Base-by-base conservation (phyloP, 768 basidiomycete species). In the Collybia sordida region DNA sequence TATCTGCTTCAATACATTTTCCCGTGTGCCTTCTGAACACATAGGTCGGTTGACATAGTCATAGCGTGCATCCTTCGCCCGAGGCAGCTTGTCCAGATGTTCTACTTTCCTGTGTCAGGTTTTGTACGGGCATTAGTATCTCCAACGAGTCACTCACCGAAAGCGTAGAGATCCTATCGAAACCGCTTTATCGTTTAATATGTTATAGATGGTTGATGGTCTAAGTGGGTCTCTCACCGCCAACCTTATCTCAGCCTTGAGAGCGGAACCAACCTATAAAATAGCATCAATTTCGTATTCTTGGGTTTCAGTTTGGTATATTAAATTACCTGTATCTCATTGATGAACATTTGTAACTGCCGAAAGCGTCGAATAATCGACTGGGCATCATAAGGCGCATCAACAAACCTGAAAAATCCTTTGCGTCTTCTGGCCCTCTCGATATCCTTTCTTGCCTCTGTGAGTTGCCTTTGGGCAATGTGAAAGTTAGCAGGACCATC, bases 11-110 rank as follows among this genome's bases (percentile, higher is more conserved):
- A 65, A 42, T 8, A 64, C 47, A 6, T 39, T 51, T 35, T 42
- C 54, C 6, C 64, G 58, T 2, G 63, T 64, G 14, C 60, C 59
- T 38, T 56, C 50, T 17, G 53, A 45, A 43, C 63, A 62, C 27
- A 51, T 39, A 3, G 56, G 54, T 11, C 57, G 47, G 23, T 60
- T 52, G 34, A 55, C 43, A 17, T 53, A 50, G 40, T 57, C 52
- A 40, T 54, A 47, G 17, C 48, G 45, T 15, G 59, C 59, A 50
- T 50, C 58, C 39, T 52, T 58, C 24, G 53, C 57, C 27, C 53
- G 47, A 18, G 53, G 53, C 8, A 57, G 23, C 19, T 54, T 58
- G 46, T 58, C 53, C 39, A 58, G 47, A 28, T 52, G 54, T 52
- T 56, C 54, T 56, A 25, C 14, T 11, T 17, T 50, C 12, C 7